phyloP scores from a whole-genome alignment of 202 grass and related monocot species.

The Schoenoplectus triqueter region DNA sequence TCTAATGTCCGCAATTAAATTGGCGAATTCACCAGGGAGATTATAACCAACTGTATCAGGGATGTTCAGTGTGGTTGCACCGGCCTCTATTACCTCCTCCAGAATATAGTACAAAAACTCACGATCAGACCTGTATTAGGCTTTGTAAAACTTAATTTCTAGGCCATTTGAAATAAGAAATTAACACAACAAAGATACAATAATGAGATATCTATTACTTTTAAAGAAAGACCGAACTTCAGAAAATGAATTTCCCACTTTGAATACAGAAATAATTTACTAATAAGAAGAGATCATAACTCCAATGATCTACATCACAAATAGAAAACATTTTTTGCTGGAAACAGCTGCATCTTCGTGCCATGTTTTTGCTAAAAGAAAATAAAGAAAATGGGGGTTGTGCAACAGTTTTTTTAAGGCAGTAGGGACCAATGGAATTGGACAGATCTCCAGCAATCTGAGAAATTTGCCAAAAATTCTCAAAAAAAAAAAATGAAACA shows the following conservation, averaged over 20 bases:
- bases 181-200: neutral
- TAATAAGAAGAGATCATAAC: constrained; percentile 1
- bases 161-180: neutral
- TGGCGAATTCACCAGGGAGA: constrained; percentile 77
- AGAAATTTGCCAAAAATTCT: too few relatives aligned
- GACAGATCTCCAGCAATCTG: too few relatives aligned
- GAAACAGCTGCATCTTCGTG: neutral
- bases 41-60: constrained; percentile 95
- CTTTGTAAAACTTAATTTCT: constrained; percentile 22
- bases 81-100: constrained; percentile 92
- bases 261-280: constrained; percentile 9
- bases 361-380: neutral
- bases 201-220: neutral
- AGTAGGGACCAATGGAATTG: too few relatives aligned
- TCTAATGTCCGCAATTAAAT: constrained; percentile 87
- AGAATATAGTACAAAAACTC: constrained; percentile 89
- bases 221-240: neutral
- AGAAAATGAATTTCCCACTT: constrained; percentile 6
- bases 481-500: too few relatives aligned
- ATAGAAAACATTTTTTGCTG: neutral
- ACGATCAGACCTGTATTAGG: constrained; percentile 65
- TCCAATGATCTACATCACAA: neutral
- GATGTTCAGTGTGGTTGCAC: constrained; percentile 94
- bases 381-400: too few relatives aligned
- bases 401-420: too few relatives aligned